These are phyloP conservation scores for Sclerotinia spermophila DNA, from an alignment of 2,329 filamentous ascomycete species.

Conservation along the genomic window DNA sequence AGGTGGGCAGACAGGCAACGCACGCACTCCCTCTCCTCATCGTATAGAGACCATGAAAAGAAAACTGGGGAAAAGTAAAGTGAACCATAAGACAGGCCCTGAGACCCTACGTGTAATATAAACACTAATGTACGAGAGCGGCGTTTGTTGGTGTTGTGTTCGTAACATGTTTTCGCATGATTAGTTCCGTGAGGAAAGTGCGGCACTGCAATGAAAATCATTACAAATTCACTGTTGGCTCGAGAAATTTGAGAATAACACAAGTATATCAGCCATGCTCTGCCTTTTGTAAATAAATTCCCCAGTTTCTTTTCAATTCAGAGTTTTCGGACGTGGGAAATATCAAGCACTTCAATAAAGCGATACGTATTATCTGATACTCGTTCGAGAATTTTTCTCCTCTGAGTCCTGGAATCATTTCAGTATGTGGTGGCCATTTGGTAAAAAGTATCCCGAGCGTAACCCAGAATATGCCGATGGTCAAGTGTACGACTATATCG, in stretches of 20 bases:
- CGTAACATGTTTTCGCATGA: neutral
- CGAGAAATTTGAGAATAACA: neutral
- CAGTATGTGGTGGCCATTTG: neutral
- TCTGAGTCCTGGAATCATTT: neutral
- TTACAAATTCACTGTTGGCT: too few relatives aligned
- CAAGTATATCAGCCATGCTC: neutral
- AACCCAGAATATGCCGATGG: neutral
- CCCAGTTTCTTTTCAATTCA: neutral
- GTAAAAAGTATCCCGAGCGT: neutral
- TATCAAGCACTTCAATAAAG: neutral
- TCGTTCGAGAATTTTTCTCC: neutral
- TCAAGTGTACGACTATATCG: neutral
- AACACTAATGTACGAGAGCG: neutral
- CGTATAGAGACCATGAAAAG: too few relatives aligned
- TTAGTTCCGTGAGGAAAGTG: neutral
- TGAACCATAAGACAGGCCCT: too few relatives aligned
- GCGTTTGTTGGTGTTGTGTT: neutral
- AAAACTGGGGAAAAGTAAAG: too few relatives aligned
- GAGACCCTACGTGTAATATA: neutral
- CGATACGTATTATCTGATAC: neutral
- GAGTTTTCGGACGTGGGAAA: neutral
- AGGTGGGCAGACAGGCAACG: too few relatives aligned
- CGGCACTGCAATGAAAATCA: neutral
- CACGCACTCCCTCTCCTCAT: too few relatives aligned
- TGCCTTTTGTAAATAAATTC: neutral